Base-by-base conservation (phyloP, 2,329 filamentous ascomycete species). In the Aspergillus luchuensis region DNA sequence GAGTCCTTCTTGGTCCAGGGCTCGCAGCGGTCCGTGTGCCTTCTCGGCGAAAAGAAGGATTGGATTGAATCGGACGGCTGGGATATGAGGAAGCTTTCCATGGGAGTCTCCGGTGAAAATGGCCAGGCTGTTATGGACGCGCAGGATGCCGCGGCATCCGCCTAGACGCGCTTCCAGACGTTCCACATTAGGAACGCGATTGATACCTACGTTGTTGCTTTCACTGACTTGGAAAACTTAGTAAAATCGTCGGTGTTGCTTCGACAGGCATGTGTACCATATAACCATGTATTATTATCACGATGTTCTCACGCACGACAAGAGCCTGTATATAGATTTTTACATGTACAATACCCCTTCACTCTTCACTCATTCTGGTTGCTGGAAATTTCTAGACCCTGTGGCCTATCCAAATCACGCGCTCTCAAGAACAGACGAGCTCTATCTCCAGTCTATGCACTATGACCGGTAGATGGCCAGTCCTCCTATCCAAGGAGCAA, bases 41-140 rank as follows among this genome's bases (percentile, higher is more conserved):
- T 98, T 63, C 81, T 99, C 4, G 94, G 94, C 39, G 89, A 94
- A 80, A 90, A 89, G 79, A 91, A 91, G 74, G 83, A 88, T 10
- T 97, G 91, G 88, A 85, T 89, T 19, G 74, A 78, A 36, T 72
- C 75, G 25, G 88, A 91, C 66, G 83, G 81, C 23, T 98, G 94
- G 94, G 84, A 86, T 56, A 80, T 92, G 25, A 85, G 86, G 62
- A 90, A 94, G 73, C 87, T 97, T 79, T 85, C 82, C 6, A 88
- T 93, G 71, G 81, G 70, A 10, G 28, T 59, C 15, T 63, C 62
- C 48, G 59, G 87, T 61, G 81, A 84, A 58, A 79, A 60, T 33
- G 66, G 49, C 72, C 71, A 70, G 6, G 71, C 70, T 19, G 50
- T 58, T n/a, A 50, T 45, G 11, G 19, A 45, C 21, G 30, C 60